Percentiles rank a stretch among this genome's conserved stretches.
Conservation (phyloP, 1,139 yeast genomes). For the Magnusiomyces tetraspermus region DNA sequence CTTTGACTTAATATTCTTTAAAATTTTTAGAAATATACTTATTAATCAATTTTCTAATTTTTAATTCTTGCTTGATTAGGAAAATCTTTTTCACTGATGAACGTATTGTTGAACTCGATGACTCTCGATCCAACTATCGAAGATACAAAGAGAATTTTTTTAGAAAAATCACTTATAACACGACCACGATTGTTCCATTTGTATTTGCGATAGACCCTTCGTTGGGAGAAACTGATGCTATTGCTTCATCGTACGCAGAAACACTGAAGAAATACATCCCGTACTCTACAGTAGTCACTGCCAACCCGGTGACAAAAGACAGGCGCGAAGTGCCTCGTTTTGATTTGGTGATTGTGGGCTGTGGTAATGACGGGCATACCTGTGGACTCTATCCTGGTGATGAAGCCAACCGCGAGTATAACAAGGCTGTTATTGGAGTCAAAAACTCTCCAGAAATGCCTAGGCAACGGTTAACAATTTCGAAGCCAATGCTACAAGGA, state of each 20-base stretch:
- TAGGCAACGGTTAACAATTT: constrained; percentile 63
- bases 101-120: constrained; percentile 56
- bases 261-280: constrained; percentile 4
- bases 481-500: constrained; percentile 51
- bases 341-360: constrained; percentile 57
- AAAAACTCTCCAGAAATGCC: constrained; percentile 70
- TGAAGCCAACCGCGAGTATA: constrained; percentile 21
- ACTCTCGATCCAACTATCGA: constrained; percentile 61
- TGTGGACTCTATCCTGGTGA: constrained; percentile 61
- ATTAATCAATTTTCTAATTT: too few species aligned
- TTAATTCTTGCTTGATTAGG: too few species aligned
- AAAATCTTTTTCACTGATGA: constrained; percentile 62
- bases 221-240: not conserved
- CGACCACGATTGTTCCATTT: not conserved
- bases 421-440: constrained; percentile 35
- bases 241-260: not conserved
- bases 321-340: constrained; percentile 28
- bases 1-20: too few species aligned
- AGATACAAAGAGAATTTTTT: constrained; percentile 43
- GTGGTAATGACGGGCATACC: constrained; percentile 78
- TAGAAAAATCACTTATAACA: constrained; percentile 6
- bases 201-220: not conserved
- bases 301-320: constrained; percentile 6
- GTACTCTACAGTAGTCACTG: constrained; percentile 4
- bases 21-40: too few species aligned